Evolutionary conservation across 495 filamentous ascomycete species (phyloP).

Genomic region (Halenospora varia): DNA sequence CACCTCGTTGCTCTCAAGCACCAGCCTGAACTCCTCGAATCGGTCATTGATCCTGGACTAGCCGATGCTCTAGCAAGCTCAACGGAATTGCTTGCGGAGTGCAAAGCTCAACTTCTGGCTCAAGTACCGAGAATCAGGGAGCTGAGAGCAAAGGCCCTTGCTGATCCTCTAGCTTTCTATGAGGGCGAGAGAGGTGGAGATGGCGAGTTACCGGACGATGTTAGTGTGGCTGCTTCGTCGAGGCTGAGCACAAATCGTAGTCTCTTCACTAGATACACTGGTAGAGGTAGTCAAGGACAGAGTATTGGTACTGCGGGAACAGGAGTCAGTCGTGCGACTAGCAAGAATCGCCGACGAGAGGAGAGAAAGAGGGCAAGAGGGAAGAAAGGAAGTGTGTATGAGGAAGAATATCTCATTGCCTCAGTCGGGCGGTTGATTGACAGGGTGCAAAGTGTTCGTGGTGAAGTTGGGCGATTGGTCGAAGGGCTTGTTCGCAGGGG

Average conservation of each 20-base stretch:
- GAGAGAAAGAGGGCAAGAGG: conserved; percentile 93
- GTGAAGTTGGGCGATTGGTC: conserved; percentile 68
- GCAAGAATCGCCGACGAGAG: conserved; percentile 77
- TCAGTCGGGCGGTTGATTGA: conserved; percentile 81
- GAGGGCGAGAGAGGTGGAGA: conserved; percentile 59
- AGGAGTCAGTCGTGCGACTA: conserved; percentile 66
- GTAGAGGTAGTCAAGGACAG: too few species aligned
- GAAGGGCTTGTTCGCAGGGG: conserved; percentile 68
- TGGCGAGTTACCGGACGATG: conserved; percentile 79
- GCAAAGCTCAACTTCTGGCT: conserved; percentile 73
- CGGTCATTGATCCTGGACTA: conserved; percentile 71
- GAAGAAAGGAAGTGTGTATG: conserved; percentile 94
- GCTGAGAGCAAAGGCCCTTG: conserved; percentile 69
- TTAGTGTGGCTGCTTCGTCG: conserved; percentile 85
- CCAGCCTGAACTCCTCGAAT: conserved; percentile 43
- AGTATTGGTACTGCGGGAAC: conserved; percentile 63
- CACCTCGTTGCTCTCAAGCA: conserved; percentile 51
- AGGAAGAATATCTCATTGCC: conserved; percentile 93
- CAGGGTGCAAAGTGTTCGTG: conserved; percentile 64
- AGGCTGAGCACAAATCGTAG: conserved; percentile 70
- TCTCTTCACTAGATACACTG: conserved; percentile 90
- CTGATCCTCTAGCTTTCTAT: conserved; percentile 77
- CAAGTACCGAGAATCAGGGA: conserved; percentile 84
- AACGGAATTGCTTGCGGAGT: conserved; percentile 89
- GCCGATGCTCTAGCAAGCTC: conserved; percentile 69